Conservation (phyloP, 495 filamentous ascomycete species). For the Penicillium taxi region DNA sequence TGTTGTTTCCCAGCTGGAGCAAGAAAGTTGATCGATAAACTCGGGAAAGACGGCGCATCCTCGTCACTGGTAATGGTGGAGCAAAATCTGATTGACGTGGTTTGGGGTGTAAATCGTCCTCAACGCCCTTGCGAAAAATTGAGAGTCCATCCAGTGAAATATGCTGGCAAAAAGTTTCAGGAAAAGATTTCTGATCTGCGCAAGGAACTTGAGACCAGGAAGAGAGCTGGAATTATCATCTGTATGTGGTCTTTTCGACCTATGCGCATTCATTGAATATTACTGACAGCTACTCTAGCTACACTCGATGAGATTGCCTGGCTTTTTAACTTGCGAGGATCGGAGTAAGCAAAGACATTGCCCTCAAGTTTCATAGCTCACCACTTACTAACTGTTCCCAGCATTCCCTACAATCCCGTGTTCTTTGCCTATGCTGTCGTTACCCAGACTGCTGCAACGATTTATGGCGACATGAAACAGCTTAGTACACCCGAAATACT, state of each 20-base stretch:
- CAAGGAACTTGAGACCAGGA: conserved; percentile 88
- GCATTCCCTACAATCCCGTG: conserved; percentile 96
- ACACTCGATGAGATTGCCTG: conserved; percentile 98
- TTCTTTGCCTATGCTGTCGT: conserved; percentile 96
- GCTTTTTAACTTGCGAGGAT: conserved; percentile 94
- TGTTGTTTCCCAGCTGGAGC: conserved; percentile 50
- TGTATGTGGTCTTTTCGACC: conserved; percentile 47
- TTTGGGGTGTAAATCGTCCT: conserved; percentile 75
- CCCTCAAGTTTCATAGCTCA: not conserved
- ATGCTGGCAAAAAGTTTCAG: conserved; percentile 72
- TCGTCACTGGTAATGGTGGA: conserved; percentile 61
- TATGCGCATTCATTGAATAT: not conserved
- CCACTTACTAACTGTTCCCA: conserved; percentile 17
- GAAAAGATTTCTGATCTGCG: conserved; percentile 81
- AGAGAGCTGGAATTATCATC: conserved; percentile 77
- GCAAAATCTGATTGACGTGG: conserved; percentile 76
- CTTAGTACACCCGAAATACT: conserved; percentile 59
- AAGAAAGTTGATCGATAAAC: conserved; percentile 76
- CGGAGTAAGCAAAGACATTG: conserved; percentile 52
- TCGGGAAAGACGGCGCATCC: conserved; percentile 82
- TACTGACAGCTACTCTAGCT: conserved; percentile 35
- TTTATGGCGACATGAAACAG: conserved; percentile 81
- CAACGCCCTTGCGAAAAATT: conserved; percentile 68
- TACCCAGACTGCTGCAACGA: conserved; percentile 68
- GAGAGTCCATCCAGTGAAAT: conserved; percentile 60